Percentiles rank a stretch among this genome's conserved stretches.
These are phyloP conservation scores for Rhizophagus clarus DNA, from an alignment of 192 early-diverging fungal species.

Conservation along the genomic window DNA sequence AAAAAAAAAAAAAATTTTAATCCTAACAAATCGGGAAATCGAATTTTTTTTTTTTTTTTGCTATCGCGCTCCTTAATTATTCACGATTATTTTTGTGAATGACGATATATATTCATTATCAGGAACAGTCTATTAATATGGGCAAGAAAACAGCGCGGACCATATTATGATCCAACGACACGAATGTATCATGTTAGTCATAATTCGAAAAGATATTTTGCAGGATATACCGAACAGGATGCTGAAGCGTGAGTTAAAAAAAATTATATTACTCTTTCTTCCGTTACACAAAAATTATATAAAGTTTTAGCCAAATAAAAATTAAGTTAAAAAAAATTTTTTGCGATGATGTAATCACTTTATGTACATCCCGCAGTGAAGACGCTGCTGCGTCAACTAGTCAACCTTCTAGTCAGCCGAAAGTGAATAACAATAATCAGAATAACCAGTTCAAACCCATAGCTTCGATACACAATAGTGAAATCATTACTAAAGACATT, in stretches of 20 bases:
- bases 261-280: background rate
- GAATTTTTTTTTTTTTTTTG: background rate
- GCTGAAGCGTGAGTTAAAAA: constrained; percentile 36
- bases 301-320: too few relatives aligned
- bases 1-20: background rate
- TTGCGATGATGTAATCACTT: background rate
- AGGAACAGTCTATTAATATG: constrained; percentile 52
- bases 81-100: too few relatives aligned
- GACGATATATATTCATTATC: background rate
- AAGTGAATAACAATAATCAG: background rate
- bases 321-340: too few relatives aligned
- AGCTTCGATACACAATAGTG: background rate
- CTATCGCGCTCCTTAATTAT: background rate
- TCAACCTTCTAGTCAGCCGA: background rate
- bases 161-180: constrained; percentile 50
- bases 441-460: background rate
- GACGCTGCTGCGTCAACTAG: background rate
- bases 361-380: background rate
- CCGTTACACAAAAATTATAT: background rate
- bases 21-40: background rate
- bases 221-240: constrained; percentile 41
- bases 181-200: constrained; percentile 49
- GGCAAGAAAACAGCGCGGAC: constrained; percentile 47
- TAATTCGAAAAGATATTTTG: constrained; percentile 46
- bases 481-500: background rate